These are phyloP conservation scores for Aspergillus taichungensis DNA, from an alignment of 495 filamentous ascomycete species.

Conservation along the genomic window DNA sequence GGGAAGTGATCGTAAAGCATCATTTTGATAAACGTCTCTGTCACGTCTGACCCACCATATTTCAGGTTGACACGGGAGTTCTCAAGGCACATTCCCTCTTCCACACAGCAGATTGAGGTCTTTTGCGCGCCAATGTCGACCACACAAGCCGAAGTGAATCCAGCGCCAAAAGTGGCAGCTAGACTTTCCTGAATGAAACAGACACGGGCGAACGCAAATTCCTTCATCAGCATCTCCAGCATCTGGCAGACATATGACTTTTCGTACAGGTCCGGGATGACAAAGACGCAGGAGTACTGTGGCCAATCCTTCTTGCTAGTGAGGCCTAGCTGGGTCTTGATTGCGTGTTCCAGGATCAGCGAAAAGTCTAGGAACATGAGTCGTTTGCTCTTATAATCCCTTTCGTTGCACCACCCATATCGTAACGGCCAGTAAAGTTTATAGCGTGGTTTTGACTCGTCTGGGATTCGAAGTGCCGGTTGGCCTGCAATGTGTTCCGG, in stretches of 20 bases:
- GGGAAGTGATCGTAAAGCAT: conserved; percentile 93
- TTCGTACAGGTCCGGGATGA: conserved; percentile 95
- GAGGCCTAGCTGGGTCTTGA: conserved; percentile 72
- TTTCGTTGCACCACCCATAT: conserved; percentile 81
- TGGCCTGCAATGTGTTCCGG: conserved; percentile 74
- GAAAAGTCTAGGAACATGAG: conserved; percentile 79
- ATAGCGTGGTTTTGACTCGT: conserved; percentile 81
- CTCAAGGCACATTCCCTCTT: conserved; percentile 90
- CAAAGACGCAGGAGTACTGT: conserved; percentile 87
- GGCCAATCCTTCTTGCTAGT: conserved; percentile 70
- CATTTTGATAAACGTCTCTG: conserved; percentile 92
- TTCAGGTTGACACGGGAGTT: conserved; percentile 91
- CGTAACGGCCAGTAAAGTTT: conserved; percentile 87
- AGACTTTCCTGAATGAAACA: conserved; percentile 95
- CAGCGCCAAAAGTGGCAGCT: conserved; percentile 91
- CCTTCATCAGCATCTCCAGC: conserved; percentile 74
- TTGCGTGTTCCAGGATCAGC: conserved; percentile 73
- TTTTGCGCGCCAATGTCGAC: conserved; percentile 97
- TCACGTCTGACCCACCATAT: conserved; percentile 85
- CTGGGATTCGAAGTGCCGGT: conserved; percentile 74
- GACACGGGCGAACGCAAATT: conserved; percentile 78
- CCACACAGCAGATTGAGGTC: conserved; percentile 94
- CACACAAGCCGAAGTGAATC: conserved; percentile 84
- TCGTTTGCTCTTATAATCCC: conserved; percentile 69
- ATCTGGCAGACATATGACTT: conserved; percentile 79